Percentiles rank a stretch among this genome's conserved stretches.
Conservation (phyloP, 305 asterid genomes). For the Fraxinus dipetala region DNA sequence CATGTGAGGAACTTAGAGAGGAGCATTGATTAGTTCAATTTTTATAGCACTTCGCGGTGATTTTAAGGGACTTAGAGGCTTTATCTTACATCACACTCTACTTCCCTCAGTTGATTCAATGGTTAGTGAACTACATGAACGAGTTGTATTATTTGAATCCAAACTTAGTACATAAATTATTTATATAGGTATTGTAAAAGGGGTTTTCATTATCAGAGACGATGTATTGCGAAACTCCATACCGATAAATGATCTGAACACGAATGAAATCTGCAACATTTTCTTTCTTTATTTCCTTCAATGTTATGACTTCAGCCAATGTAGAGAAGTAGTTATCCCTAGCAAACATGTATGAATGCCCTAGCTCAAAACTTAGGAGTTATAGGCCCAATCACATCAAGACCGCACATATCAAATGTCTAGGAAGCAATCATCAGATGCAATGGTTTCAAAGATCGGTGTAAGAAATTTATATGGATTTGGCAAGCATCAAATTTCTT, state of each 20-base stretch:
- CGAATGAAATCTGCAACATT: not conserved
- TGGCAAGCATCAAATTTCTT: not conserved
- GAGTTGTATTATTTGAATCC: too few relatives aligned
- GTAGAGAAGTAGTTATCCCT: not conserved
- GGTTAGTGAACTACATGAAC: not conserved
- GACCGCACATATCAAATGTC: not conserved
- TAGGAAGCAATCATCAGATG: not conserved
- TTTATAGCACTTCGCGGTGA: too few relatives aligned
- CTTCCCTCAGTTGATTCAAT: too few relatives aligned
- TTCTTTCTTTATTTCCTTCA: constrained; percentile 5
- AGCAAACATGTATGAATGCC: not conserved
- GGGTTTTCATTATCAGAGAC: too few relatives aligned
- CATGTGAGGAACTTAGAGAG: too few relatives aligned
- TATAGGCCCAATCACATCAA: not conserved
- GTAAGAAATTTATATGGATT: not conserved
- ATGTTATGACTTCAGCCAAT: not conserved
- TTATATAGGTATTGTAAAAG: too few relatives aligned
- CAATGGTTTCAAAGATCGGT: not conserved
- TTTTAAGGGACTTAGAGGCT: too few relatives aligned
- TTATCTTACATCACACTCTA: too few relatives aligned
- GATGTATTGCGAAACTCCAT: too few relatives aligned
- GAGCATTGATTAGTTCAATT: too few relatives aligned
- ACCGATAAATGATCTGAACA: too few relatives aligned
- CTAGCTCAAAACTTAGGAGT: not conserved
- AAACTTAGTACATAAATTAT: too few relatives aligned